Base-by-base conservation (phyloP, 148 eudicot genomes). In the Mesembryanthemum crystallinum region DNA sequence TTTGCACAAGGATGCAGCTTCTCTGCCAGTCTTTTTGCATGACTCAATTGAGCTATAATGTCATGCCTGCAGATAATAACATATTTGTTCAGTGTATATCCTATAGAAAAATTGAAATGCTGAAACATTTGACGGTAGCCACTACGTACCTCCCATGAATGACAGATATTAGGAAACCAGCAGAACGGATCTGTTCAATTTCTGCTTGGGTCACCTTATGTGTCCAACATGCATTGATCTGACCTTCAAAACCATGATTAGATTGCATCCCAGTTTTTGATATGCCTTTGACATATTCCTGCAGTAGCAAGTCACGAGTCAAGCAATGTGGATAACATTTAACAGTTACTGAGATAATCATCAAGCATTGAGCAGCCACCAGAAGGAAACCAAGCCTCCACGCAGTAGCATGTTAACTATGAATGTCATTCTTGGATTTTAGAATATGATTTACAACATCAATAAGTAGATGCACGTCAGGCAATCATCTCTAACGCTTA, bases 241-340 rank as follows among this genome's bases (percentile, higher is more conserved):
- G 99, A 64, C 99, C 99, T 73, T 92, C 99, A 73, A 95, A 87
- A 67, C 97, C 97, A 75, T 87, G 81, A 77, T 83, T 92, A 8
- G 97, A 85, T 77, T 95, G 99, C 99, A 95, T 92, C 69, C 98
- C 98, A 47, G 82, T 85, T 66, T 91, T 73, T 67, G 97, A 89
- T 82, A 95, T 88, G 5, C 88, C 92, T 81, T 92, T 86, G 54
- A 92, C 98, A 76, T 95, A 95, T 79, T 90, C 90, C 98, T 95
- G 90, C 78, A 79, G 12, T 52, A 43, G 71, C 57, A 59, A 49
- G 69, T 73, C 68, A 64, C 24, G 59, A 45, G 35, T 25, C 13
- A 74, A 37, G n/a, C 32, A 6, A 32, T 1, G 28, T 12, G 25
- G 30, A n/a, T 24, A 33, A 42, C 55, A 74, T 58, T 61, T 49